phyloP scores from a whole-genome alignment of 257 asterid species.

The Verbena officinalis region DNA sequence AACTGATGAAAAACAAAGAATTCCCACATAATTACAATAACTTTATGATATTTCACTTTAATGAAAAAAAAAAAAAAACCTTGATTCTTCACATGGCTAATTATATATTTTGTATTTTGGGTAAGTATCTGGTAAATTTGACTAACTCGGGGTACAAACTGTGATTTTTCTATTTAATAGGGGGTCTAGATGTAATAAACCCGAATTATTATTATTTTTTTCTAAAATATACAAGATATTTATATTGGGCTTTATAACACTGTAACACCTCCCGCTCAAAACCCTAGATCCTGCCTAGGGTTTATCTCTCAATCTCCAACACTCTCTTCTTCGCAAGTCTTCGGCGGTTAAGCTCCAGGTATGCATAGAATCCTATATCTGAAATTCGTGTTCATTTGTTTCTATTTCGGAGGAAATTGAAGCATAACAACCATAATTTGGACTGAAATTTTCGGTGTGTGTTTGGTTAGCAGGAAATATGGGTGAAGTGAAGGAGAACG shows the following conservation, averaged over 20 bases:
- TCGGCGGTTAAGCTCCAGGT: conserved; percentile 33
- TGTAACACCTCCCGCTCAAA: conserved; percentile 20
- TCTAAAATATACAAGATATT: background rate
- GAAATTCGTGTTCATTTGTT: background rate
- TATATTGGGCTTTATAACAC: background rate
- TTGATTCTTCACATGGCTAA: too few relatives aligned
- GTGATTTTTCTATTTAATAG: too few relatives aligned
- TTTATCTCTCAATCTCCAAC: conserved; percentile 31
- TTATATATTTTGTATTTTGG: too few relatives aligned
- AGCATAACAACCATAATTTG: conserved; percentile 1
- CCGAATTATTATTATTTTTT: too few relatives aligned
- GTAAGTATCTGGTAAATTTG: too few relatives aligned
- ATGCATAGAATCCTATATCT: background rate
- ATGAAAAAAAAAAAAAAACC: too few relatives aligned
- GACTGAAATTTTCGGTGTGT: conserved; percentile 23
- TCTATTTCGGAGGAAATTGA: conserved; percentile 5
- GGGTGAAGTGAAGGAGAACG: conserved; percentile 65
- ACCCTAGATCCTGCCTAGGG: conserved; percentile 37
- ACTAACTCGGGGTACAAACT: too few relatives aligned
- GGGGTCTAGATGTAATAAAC: too few relatives aligned
- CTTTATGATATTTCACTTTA: too few relatives aligned
- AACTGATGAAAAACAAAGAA: too few relatives aligned
- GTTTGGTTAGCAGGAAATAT: conserved; percentile 32
- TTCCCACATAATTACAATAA: too few relatives aligned
- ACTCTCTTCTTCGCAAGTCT: conserved; percentile 13